phyloP scores from a whole-genome alignment of 768 basidiomycete genomes.

The Tylopilus cervinicoccineus region DNA sequence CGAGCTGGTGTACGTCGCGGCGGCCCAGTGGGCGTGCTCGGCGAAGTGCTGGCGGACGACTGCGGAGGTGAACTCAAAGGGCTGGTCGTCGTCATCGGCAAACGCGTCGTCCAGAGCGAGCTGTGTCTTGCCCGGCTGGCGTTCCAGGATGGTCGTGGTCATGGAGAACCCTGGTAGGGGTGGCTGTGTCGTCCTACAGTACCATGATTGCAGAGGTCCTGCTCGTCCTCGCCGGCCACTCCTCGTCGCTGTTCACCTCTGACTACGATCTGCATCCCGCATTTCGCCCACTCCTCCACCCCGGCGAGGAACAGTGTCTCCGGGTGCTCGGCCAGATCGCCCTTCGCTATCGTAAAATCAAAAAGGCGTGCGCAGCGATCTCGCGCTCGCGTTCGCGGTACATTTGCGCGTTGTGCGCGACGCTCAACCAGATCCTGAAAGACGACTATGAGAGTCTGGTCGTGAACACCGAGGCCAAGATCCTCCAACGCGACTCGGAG shows the following conservation, averaged over 20 bases:
- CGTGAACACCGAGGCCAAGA: conserved; percentile 74
- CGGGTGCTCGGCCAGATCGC: conserved; percentile 75
- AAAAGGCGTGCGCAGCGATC: conserved; percentile 46
- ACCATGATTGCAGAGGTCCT: conserved; percentile 77
- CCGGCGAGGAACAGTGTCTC: conserved; percentile 84
- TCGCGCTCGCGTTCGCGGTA: conserved; percentile 67
- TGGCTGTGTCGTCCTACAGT: conserved; percentile 5
- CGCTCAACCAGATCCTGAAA: conserved; percentile 67
- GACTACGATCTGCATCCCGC: conserved; percentile 59
- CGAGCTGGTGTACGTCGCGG: conserved; percentile 33
- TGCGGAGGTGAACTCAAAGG: conserved; percentile 54
- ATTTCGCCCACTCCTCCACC: conserved; percentile 73
- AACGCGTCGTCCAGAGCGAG: conserved; percentile 68
- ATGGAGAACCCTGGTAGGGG: conserved; percentile 5
- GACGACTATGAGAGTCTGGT: conserved; percentile 79
- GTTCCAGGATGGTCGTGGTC: conserved; percentile 17
- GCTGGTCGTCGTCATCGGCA: conserved; percentile 47
- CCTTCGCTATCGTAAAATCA: conserved; percentile 70
- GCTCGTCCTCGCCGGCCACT: conserved; percentile 82
- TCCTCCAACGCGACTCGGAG: conserved; percentile 68
- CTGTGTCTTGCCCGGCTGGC: conserved; percentile 23
- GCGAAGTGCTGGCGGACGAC: conserved; percentile 62
- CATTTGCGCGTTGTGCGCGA: conserved; percentile 72
- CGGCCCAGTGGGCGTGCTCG: conserved; percentile 39
- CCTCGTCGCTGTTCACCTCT: conserved; percentile 73